Evolutionary conservation across 441 rosid genomes (phyloP), one percentile per base, ranked within the genome.

Genomic region (Capsella rubella): DNA sequence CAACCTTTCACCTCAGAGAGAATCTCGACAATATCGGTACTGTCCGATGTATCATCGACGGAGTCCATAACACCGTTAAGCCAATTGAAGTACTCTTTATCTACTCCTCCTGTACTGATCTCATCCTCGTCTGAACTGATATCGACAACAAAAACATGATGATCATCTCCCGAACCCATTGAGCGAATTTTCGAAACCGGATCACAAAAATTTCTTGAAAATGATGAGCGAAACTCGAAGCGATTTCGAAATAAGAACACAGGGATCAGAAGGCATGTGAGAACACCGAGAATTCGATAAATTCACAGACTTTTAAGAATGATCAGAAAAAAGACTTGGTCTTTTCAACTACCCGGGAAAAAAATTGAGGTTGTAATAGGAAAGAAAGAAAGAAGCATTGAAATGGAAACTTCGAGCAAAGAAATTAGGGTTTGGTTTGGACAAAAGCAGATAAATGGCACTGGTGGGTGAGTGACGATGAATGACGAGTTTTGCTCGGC

Each of bases 91-190:
- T 64, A 42, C 2, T 57, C 56, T 42, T 14, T 8, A 5, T 58
- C 64, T 8, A n/a, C 64, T 5, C n/a, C 37, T 13, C 50, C 21
- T 28, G 58, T 74, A 82, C 47, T 82, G 77, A 13, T 56, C 53
- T 92, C 98, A 9, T 62, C 67, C 16, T 93, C 97, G 56, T 86
- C 97, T 45, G 98, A 93, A 67, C 95, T 89, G 75, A 90, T 74
- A 32, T 89, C 90, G 37, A 90, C 80, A 7, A 90, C 73, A 14
- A 85, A 72, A 13, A 43, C 47, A 67, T 10, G 10, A 35, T 7
- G 72, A 0, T 74, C 72, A 63, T 59, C 75, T 49, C 47, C 85
- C 86, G 82, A 75, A 62, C 74, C 70, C 86, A 69, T 67, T 18
- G 12, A 9, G 25, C 37, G 34, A 47, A 18, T 39, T 60, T 39